phyloP scores from a whole-genome alignment of 106 monocot genomes.

The Platanthera zijinensis region DNA sequence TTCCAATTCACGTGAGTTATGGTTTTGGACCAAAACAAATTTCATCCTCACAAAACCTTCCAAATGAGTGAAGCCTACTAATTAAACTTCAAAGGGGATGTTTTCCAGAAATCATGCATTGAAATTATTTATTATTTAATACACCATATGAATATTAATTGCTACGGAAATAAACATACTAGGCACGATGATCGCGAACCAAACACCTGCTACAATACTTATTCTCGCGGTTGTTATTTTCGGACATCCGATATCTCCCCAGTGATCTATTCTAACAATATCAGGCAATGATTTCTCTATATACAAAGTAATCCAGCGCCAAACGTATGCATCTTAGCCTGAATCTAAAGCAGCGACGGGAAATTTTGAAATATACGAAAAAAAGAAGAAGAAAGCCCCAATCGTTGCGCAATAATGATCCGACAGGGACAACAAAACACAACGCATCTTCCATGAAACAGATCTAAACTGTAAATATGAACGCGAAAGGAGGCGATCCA shows the following conservation, averaged over 20 bases:
- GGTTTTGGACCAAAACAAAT: too few relatives aligned
- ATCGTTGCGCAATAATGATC: neutral
- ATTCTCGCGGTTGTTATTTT: neutral
- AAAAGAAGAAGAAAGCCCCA: neutral
- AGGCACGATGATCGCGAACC: neutral
- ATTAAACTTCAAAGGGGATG: neutral
- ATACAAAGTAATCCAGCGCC: neutral
- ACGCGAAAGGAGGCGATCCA: neutral
- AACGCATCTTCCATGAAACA: neutral
- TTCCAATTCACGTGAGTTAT: too few relatives aligned
- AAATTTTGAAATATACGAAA: neutral
- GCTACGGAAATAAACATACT: neutral
- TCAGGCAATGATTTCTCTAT: neutral
- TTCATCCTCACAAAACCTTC: too few relatives aligned
- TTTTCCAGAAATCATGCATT: neutral
- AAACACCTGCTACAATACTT: neutral
- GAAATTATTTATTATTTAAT: neutral
- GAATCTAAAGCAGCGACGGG: neutral
- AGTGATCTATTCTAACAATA: neutral
- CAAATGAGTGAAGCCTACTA: neutral
- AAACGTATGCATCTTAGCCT: neutral
- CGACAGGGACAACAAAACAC: neutral
- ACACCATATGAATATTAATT: neutral
- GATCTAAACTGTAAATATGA: neutral
- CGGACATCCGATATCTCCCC: neutral